Evolutionary conservation across 805 yeast species (phyloP), one percentile per base, ranked within the genome.

Genomic region (Lachancea meyersii): DNA sequence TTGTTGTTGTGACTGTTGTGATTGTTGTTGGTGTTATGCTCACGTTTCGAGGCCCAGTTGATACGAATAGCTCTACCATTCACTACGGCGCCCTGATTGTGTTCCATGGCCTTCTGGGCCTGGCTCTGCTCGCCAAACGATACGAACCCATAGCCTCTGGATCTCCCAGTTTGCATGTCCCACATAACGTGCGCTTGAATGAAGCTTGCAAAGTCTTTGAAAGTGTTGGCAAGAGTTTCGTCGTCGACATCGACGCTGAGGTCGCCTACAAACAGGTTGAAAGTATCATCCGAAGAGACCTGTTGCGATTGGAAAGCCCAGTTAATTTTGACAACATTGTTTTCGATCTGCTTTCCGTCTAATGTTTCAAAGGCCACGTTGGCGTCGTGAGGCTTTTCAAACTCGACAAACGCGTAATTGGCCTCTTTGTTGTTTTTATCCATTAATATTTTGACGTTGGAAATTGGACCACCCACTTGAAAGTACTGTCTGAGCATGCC

Each of bases 91-190:
- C 95, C 94, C 60, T 82, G 82, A 86, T 82, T 85, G 22, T 80
- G 64, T 44, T 72, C 73, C 50, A 86, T 67, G 22, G 94, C 94
- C 40, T 61, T 63, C 53, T 82, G 86, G 2, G 95, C 96, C 50
- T 86, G 91, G 16, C 68, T 64, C 48, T 72, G 76, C 20, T 73
- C 75, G 21, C 68, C 62, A 55, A 88, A 88, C 1, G 91, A 80
- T 10, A 86, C 93, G 63, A 88, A 87, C 2, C 96, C 96, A 58
- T 87, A 87, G 28, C 96, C 95, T 65, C 96, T 73, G 2, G 95
- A 86, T 58, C 95, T 73, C 33, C 94, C 93, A 20, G 93, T 82
- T 61, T 85, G 89, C 94, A 86, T 86, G 61, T 88, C 96, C 96
- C 96, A 87, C 96, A 87, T 88, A 24, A 87, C 96, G 53, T 87